phyloP scores from a whole-genome alignment of 495 filamentous ascomycete species.

The Pseudoneurospora amorphoporcata region DNA sequence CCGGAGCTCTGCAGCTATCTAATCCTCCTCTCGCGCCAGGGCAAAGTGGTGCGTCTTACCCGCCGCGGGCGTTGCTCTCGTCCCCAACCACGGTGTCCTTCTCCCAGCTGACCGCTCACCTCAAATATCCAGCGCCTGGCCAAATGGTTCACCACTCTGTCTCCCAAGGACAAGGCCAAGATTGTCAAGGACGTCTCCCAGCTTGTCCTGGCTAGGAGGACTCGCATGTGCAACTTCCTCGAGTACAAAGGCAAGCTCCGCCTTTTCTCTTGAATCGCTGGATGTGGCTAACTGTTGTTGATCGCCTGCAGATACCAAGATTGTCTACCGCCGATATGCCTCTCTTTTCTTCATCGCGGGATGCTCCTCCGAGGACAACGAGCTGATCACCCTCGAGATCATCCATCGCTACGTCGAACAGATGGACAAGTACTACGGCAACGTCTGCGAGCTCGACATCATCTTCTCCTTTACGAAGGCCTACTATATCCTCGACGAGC shows the following conservation, averaged over 20 bases:
- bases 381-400: constrained; percentile 94
- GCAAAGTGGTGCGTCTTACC: constrained; percentile 78
- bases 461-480: constrained; percentile 93
- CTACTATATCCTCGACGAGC: constrained; percentile 96
- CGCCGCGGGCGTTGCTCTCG: constrained; percentile 33
- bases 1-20: constrained; percentile 57
- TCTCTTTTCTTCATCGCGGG: constrained; percentile 99
- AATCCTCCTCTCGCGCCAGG: constrained; percentile 93
- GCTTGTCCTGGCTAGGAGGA: constrained; percentile 87
- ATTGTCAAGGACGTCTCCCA: constrained; percentile 99
- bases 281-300: constrained; percentile 8
- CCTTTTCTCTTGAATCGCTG: background rate
- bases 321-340: constrained; percentile 96
- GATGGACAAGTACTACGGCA: constrained; percentile 99
- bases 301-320: constrained; percentile 69
- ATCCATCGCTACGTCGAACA: constrained; percentile 98
- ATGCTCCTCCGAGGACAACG: constrained; percentile 89
- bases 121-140: constrained; percentile 64
- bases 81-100: constrained; percentile 17
- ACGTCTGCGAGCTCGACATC: constrained; percentile 97
- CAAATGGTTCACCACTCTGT: constrained; percentile 99
- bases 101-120: constrained; percentile 23
- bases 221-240: constrained; percentile 99
- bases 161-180: constrained; percentile 97
- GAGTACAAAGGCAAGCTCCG: constrained; percentile 80